These are phyloP conservation scores for Talaromyces proteolyticus DNA, from an alignment of 495 filamentous ascomycete species.

Conservation along the genomic window DNA sequence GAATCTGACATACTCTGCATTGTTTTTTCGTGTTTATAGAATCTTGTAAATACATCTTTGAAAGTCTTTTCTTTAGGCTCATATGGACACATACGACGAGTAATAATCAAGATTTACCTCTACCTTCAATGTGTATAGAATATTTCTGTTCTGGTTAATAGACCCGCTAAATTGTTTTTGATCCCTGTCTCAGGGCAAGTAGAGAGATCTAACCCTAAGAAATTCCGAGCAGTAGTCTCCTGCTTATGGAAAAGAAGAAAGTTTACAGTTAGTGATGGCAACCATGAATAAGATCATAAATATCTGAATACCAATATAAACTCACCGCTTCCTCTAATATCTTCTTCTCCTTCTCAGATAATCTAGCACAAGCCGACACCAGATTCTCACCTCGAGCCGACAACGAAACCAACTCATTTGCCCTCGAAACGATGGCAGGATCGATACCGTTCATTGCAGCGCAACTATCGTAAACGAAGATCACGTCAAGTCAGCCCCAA, in stretches of 20 bases:
- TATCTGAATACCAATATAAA: too few relatives aligned
- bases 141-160: background rate
- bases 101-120: background rate
- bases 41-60: background rate
- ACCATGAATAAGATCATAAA: too few relatives aligned
- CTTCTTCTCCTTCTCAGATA: conserved; percentile 53
- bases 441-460: conserved; percentile 81
- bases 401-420: conserved; percentile 67
- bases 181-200: background rate
- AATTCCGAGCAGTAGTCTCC: conserved; percentile 28
- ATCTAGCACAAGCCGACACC: conserved; percentile 57
- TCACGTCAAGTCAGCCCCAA: background rate
- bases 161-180: conserved; percentile 2
- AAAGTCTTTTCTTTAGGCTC: background rate
- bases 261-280: conserved; percentile 7
- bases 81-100: background rate
- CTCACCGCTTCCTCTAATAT: conserved; percentile 59
- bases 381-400: conserved; percentile 70
- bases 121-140: background rate
- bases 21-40: background rate
- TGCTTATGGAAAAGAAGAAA: conserved; percentile 1
- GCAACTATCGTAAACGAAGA: too few relatives aligned
- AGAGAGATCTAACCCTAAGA: conserved; percentile 25
- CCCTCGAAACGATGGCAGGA: conserved; percentile 62
- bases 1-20: background rate